Evolutionary conservation across 495 filamentous ascomycete genomes (phyloP).

Genomic region (Xylaria nigripes): DNA sequence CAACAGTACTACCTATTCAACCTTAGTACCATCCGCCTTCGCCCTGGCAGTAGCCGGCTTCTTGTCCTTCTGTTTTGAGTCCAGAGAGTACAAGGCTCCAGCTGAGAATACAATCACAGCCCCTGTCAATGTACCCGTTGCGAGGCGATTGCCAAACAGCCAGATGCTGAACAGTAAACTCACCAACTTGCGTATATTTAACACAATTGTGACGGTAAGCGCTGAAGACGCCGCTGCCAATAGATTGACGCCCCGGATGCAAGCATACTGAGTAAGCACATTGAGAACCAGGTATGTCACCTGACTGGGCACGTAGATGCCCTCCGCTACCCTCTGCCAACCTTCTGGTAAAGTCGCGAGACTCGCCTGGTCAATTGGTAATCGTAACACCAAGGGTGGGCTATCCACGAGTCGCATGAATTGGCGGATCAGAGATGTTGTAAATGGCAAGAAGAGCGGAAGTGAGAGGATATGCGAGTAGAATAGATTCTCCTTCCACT

Average conservation of each 20-base stretch:
- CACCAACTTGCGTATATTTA: constrained; percentile 93
- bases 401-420: constrained; percentile 44
- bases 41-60: constrained; percentile 10
- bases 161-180: constrained; percentile 84
- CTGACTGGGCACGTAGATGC: constrained; percentile 55
- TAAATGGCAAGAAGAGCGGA: constrained; percentile 54
- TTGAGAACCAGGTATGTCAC: constrained; percentile 68
- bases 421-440: constrained; percentile 42
- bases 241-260: constrained; percentile 90
- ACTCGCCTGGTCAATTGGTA: constrained; percentile 25
- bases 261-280: constrained; percentile 85
- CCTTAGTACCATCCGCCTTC: constrained; percentile 16
- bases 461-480: constrained; percentile 79
- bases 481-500: constrained; percentile 96
- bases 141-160: constrained; percentile 80
- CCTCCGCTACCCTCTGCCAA: constrained; percentile 25
- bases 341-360: constrained; percentile 21
- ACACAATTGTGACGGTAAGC: constrained; percentile 87
- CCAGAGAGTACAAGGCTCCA: constrained; percentile 81
- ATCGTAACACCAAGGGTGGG: constrained; percentile 36
- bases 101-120: constrained; percentile 80
- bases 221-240: constrained; percentile 79
- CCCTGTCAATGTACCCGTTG: constrained; percentile 65
- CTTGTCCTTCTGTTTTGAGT: constrained; percentile 39
- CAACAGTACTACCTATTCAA: constrained; percentile 15